These are phyloP conservation scores for Cladophialophora chaetospira DNA, from an alignment of 2,329 filamentous ascomycete species.

Conservation along the genomic window DNA sequence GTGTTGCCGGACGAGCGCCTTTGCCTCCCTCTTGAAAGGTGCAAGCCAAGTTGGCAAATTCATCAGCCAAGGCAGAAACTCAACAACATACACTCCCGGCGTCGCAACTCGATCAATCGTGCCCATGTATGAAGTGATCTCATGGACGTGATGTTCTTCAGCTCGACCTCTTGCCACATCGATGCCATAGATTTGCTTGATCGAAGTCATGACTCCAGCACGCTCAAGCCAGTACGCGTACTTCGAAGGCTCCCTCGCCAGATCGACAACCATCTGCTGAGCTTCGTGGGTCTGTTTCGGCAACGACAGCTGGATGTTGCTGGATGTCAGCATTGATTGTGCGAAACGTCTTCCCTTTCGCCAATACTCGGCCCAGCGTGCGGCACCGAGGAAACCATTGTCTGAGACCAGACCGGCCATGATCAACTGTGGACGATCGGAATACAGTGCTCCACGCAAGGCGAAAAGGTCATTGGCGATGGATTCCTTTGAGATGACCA, in stretches of 20 bases:
- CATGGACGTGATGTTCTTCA: slow-evolving; percentile 17
- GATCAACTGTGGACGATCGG: slow-evolving; percentile 34
- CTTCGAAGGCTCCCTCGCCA: slow-evolving; percentile 11
- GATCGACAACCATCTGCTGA: slow-evolving; percentile 18
- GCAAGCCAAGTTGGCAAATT: slow-evolving; percentile 35
- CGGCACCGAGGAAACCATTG: slow-evolving; percentile 18
- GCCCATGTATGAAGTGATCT: slow-evolving; percentile 17
- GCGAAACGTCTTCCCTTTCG: slow-evolving; percentile 15
- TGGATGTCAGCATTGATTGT: slow-evolving; percentile 20
- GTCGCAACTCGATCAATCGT: slow-evolving; percentile 18
- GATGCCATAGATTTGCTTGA: slow-evolving; percentile 20
- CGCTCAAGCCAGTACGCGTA: slow-evolving; percentile 22
- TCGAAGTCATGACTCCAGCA: slow-evolving; percentile 21
- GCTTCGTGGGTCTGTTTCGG: slow-evolving; percentile 21
- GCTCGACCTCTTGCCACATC: slow-evolving; percentile 7
- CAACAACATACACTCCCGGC: slow-evolving; percentile 42
- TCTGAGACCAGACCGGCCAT: slow-evolving; percentile 18
- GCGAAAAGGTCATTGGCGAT: slow-evolving; percentile 48
- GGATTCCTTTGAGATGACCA: slow-evolving; percentile 44
- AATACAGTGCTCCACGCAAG: slow-evolving; percentile 44
- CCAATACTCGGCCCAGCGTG: slow-evolving; percentile 19
- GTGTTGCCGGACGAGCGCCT: slow-evolving; percentile 32
- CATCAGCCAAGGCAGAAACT: slow-evolving; percentile 37
- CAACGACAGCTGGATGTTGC: slow-evolving; percentile 16
- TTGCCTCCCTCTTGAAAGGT: slow-evolving; percentile 37